phyloP scores from a whole-genome alignment of 441 rosid genomes.

The Codiaeum variegatum region DNA sequence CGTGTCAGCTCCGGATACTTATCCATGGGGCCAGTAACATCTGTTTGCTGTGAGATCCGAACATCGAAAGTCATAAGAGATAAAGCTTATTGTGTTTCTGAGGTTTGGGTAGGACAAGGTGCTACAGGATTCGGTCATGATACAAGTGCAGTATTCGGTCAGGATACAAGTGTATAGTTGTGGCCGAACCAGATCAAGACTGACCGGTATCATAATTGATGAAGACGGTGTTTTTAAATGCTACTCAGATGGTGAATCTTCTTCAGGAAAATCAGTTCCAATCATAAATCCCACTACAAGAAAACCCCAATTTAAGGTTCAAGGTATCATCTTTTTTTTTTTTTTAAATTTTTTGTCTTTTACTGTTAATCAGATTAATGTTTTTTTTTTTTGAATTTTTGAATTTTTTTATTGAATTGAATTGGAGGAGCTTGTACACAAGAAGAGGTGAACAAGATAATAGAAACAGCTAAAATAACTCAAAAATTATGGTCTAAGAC shows the following conservation, averaged over 20 bases:
- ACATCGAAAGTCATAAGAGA: too few species aligned
- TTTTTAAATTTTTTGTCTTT: background rate
- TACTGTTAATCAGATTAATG: background rate
- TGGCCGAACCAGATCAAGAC: too few species aligned
- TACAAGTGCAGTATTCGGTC: too few species aligned
- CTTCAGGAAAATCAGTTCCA: conserved; percentile 62
- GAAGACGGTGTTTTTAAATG: conserved; percentile 48
- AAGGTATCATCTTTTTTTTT: conserved; percentile 48
- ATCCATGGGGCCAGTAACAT: too few species aligned
- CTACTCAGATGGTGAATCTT: conserved; percentile 64
- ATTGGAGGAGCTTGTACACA: conserved; percentile 68
- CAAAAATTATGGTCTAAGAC: conserved; percentile 85
- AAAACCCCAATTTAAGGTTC: conserved; percentile 76
- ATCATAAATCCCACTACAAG: conserved; percentile 71
- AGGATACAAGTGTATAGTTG: too few species aligned
- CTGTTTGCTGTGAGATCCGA: too few species aligned
- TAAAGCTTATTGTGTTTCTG: too few species aligned
- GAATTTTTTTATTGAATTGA: background rate
- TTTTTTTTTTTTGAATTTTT: background rate
- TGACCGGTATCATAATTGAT: too few species aligned
- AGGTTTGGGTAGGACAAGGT: too few species aligned
- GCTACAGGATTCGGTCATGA: too few species aligned
- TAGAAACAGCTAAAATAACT: conserved; percentile 65
- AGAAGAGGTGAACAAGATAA: conserved; percentile 76
- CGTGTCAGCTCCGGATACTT: too few species aligned